These are phyloP conservation scores for Myriangium duriaei DNA, from an alignment of 2,329 filamentous ascomycete genomes.

Conservation along the genomic window DNA sequence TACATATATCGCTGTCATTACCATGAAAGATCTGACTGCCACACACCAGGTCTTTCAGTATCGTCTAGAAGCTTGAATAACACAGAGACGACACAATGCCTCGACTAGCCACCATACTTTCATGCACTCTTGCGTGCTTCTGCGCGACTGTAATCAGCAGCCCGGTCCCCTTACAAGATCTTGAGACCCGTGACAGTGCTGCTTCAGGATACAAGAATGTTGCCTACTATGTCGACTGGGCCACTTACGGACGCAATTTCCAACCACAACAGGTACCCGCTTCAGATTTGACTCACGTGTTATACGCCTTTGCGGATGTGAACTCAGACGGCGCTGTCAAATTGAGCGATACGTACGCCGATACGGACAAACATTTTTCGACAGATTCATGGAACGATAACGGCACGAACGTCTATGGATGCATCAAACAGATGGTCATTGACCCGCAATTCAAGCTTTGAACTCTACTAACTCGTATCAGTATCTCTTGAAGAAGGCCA, in stretches of 20 bases:
- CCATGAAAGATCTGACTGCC: no score
- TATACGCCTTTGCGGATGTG: constrained; percentile 87
- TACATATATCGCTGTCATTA: no score
- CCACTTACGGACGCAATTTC: constrained; percentile 76
- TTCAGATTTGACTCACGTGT: constrained; percentile 72
- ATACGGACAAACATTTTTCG: constrained; percentile 56
- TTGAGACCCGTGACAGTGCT: no score
- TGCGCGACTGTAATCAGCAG: no score
- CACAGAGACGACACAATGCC: no score
- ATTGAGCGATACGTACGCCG: constrained; percentile 57
- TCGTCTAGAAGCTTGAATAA: no score
- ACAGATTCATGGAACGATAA: constrained; percentile 51
- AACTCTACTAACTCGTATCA: no score
- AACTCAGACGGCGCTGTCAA: constrained; percentile 68
- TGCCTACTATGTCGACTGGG: constrained; percentile 67
- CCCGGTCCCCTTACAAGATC: no score
- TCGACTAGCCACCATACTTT: no score
- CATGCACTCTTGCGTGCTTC: no score
- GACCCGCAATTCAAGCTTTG: no score
- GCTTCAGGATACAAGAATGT: constrained; percentile 56
- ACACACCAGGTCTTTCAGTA: no score
- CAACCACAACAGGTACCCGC: constrained; percentile 72
- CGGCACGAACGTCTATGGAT: constrained; percentile 65
- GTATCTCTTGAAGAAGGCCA: constrained; percentile 59
- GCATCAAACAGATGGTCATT: constrained; percentile 65